Evolutionary conservation across 805 yeast species (phyloP).

Genomic region (Helenozyma rhizophorensis): DNA sequence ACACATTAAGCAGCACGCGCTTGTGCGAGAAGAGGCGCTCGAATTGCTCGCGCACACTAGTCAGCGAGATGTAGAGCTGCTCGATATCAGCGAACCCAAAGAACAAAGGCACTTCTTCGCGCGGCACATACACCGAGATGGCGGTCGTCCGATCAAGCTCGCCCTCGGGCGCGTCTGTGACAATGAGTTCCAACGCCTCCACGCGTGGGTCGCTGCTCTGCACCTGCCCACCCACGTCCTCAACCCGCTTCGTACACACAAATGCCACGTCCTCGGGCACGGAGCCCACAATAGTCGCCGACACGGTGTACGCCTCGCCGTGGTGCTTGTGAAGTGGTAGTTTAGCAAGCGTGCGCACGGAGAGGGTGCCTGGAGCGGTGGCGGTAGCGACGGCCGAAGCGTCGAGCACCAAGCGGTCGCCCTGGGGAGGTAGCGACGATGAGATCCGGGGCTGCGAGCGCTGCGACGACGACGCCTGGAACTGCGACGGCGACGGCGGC

Average conservation of each 20-base stretch:
- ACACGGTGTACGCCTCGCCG: conserved; percentile 6
- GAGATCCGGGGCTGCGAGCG: no score
- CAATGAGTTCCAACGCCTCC: conserved; percentile 21
- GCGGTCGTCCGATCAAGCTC: conserved; percentile 3
- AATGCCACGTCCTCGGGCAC: conserved; percentile 24
- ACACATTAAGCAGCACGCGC: conserved; percentile 6
- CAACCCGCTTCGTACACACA: conserved; percentile 26
- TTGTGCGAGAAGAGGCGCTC: neutral
- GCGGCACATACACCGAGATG: conserved; percentile 8
- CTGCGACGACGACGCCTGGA: neutral
- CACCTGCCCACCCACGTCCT: conserved; percentile 2
- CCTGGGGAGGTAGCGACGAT: no score
- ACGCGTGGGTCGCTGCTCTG: conserved; percentile 21
- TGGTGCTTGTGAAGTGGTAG: no score
- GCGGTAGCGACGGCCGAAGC: no score
- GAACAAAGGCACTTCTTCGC: conserved; percentile 5
- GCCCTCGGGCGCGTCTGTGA: conserved; percentile 12
- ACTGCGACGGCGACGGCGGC: neutral
- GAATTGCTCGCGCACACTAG: conserved; percentile 4
- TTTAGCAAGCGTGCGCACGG: no score
- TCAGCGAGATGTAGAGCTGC: conserved; percentile 14
- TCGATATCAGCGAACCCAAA: conserved; percentile 12
- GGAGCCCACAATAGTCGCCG: conserved; percentile 20
- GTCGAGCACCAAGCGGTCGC: no score
- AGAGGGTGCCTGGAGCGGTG: no score